phyloP scores from a whole-genome alignment of 768 basidiomycete genomes.

The Lepiota brunneoincarnata region DNA sequence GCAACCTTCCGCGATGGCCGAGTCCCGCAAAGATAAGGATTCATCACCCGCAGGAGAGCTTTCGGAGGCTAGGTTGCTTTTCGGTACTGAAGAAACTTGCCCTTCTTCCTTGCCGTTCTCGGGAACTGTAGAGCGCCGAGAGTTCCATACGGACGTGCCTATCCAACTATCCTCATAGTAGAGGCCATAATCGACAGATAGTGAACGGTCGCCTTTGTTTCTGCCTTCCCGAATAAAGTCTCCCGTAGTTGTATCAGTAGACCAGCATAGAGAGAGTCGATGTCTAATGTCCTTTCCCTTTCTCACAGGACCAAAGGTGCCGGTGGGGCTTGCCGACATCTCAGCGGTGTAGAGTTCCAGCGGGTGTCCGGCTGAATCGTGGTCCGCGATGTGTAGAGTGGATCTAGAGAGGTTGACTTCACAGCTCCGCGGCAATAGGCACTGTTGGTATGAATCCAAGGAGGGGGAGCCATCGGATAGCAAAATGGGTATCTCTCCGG shows the following conservation, averaged over 20 bases:
- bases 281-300: not conserved
- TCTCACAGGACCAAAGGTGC: not conserved
- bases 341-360: not conserved
- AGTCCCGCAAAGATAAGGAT: not conserved
- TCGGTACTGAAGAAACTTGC: not conserved
- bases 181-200: not conserved
- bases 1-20: not conserved
- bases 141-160: constrained; percentile 1
- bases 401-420: constrained; percentile 8
- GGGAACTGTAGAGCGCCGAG: not conserved
- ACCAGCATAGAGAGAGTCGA: not conserved
- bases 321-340: not conserved
- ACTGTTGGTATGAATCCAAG: constrained; percentile 5
- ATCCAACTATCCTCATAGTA: constrained; percentile 2
- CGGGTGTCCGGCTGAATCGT: not conserved
- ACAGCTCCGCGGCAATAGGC: constrained; percentile 6
- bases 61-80: not conserved
- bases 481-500: constrained; percentile 51
- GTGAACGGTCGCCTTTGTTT: not conserved
- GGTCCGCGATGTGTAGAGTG: not conserved
- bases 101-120: not conserved
- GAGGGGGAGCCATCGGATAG: constrained; percentile 33
- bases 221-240: not conserved
- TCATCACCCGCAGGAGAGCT: not conserved
- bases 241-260: not conserved